Conservation (phyloP, 139 green algal species). For the Ettlia oleoabundans region DNA sequence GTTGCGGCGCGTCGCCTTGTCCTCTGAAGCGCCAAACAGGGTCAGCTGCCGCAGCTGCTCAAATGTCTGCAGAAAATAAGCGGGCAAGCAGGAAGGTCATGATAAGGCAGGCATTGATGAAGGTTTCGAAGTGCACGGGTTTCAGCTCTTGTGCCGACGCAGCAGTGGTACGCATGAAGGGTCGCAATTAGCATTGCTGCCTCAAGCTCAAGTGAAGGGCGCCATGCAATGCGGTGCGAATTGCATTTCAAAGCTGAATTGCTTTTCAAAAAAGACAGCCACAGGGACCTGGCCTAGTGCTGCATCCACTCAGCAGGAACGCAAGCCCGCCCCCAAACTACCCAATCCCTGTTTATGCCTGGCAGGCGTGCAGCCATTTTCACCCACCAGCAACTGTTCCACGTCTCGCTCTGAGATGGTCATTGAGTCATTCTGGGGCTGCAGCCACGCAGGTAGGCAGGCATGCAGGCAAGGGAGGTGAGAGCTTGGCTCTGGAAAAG, state of each 20-base stretch:
- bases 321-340: background rate
- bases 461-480: too few relatives aligned
- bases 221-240: too few relatives aligned
- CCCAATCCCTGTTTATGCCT: background rate
- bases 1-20: slow-evolving; percentile 13
- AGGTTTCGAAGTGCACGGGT: background rate
- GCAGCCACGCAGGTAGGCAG: background rate
- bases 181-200: too few relatives aligned
- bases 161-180: too few relatives aligned
- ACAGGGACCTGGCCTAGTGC: too few relatives aligned
- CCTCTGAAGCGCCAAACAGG: slow-evolving; percentile 5
- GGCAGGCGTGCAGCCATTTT: background rate
- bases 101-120: background rate
- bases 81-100: background rate
- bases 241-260: too few relatives aligned
- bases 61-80: background rate
- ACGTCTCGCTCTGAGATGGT: slow-evolving; percentile 1
- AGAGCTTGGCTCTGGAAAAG: background rate
- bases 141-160: too few relatives aligned
- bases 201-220: too few relatives aligned
- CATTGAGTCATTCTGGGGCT: slow-evolving; percentile 28
- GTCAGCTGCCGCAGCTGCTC: slow-evolving; percentile 23
- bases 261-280: too few relatives aligned
- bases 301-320: background rate
- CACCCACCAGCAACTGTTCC: slow-evolving; percentile 13